phyloP scores from a whole-genome alignment of 2,329 filamentous ascomycete genomes.

The Tolypocladium ovalisporum region DNA sequence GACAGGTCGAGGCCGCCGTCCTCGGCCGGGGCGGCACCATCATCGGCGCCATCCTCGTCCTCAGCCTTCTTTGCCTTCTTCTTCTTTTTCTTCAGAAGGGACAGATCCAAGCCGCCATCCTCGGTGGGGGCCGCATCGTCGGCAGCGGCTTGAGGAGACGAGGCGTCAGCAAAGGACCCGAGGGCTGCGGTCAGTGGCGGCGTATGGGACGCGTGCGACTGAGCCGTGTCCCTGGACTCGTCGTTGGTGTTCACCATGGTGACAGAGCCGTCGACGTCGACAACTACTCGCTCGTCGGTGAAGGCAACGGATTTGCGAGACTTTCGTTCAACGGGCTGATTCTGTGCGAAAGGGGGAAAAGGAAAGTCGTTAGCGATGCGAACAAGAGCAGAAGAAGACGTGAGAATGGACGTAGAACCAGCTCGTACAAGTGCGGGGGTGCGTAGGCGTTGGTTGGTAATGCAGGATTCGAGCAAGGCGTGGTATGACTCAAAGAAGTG shows the following conservation, averaged over 20 bases:
- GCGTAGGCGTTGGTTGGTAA: neutral
- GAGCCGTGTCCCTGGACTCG: constrained; percentile 69
- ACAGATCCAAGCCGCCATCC: constrained; percentile 44
- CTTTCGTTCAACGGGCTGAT: constrained; percentile 43
- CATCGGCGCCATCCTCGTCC: constrained; percentile 34
- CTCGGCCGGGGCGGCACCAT: constrained; percentile 34
- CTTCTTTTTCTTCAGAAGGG: constrained; percentile 83
- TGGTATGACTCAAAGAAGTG: neutral
- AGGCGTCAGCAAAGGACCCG: constrained; percentile 41
- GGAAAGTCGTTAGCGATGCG: neutral
- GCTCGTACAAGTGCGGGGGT: neutral
- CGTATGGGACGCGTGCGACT: constrained; percentile 66
- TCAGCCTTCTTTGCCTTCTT: constrained; percentile 33
- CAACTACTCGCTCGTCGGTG: constrained; percentile 75
- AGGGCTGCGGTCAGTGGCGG: constrained; percentile 45
- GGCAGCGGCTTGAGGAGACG: constrained; percentile 28
- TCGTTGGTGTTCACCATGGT: constrained; percentile 62
- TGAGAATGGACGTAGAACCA: neutral
- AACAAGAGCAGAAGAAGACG: neutral
- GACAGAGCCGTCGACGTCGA: constrained; percentile 81
- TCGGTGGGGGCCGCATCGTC: constrained; percentile 35
- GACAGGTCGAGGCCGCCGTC: constrained; percentile 47
- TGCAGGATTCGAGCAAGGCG: neutral
- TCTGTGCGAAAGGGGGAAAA: constrained; percentile 11
- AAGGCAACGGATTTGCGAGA: constrained; percentile 92